phyloP scores from a whole-genome alignment of 768 basidiomycete species.

The Kwoniella sp. region DNA sequence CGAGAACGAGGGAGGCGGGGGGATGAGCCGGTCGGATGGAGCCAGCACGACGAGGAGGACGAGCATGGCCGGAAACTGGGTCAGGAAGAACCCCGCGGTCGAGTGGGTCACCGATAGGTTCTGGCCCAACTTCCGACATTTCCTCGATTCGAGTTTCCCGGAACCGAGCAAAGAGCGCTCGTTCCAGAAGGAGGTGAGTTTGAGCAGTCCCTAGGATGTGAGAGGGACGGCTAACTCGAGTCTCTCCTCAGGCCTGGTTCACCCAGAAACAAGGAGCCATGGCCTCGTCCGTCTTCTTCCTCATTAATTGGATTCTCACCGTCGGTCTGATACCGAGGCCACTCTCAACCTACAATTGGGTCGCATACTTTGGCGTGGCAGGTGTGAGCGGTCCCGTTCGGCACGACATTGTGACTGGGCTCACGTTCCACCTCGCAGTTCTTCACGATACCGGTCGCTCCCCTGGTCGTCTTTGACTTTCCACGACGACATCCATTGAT shows the following conservation, averaged over 20 bases:
- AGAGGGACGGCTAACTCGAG: neutral
- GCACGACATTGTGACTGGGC: neutral
- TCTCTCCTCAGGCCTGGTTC: slow-evolving; percentile 35
- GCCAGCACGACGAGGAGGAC: slow-evolving; percentile 27
- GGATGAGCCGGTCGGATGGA: slow-evolving; percentile 10
- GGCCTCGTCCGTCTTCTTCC: slow-evolving; percentile 31
- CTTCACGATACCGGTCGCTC: slow-evolving; percentile 38
- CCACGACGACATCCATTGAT: slow-evolving; percentile 27
- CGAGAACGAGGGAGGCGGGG: slow-evolving; percentile 2
- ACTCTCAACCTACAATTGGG: slow-evolving; percentile 16
- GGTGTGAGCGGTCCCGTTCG: slow-evolving; percentile 29
- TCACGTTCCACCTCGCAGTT: slow-evolving; percentile 16
- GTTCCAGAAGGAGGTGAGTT: slow-evolving; percentile 47
- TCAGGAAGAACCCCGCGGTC: slow-evolving; percentile 18
- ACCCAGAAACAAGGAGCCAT: slow-evolving; percentile 34
- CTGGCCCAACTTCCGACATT: slow-evolving; percentile 41
- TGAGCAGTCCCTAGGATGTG: too few relatives aligned
- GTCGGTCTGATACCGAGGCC: slow-evolving; percentile 27
- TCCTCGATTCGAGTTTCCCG: slow-evolving; percentile 44
- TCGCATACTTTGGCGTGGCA: slow-evolving; percentile 30
- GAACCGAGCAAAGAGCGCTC: slow-evolving; percentile 44
- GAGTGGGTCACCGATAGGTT: slow-evolving; percentile 28
- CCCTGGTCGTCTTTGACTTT: slow-evolving; percentile 40
- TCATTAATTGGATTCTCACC: slow-evolving; percentile 44
- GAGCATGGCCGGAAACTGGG: slow-evolving; percentile 21